These are phyloP conservation scores for Peniophora sp. DNA, from an alignment of 1,284 basidiomycete species.

Conservation along the genomic window DNA sequence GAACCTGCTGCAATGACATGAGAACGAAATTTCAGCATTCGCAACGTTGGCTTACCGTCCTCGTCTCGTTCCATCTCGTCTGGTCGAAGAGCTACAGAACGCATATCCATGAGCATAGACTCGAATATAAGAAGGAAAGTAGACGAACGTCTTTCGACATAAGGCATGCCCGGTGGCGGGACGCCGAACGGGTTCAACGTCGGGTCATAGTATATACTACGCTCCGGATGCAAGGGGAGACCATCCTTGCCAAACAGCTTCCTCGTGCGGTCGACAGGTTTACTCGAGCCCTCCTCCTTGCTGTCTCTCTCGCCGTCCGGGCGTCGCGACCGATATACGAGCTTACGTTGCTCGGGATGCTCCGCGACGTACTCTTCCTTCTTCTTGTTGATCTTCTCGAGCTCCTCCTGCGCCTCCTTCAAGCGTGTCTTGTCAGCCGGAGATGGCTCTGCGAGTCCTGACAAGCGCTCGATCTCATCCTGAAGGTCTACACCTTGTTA, in stretches of 20 bases:
- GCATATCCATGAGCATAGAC: slow-evolving; percentile 1
- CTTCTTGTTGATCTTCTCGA: slow-evolving; percentile 72
- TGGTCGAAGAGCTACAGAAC: slow-evolving; percentile 42
- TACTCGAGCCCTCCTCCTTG: slow-evolving; percentile 22
- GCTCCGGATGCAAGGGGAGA: slow-evolving; percentile 76
- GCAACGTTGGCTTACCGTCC: slow-evolving; percentile 25
- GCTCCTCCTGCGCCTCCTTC: slow-evolving; percentile 64
- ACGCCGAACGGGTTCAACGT: slow-evolving; percentile 93
- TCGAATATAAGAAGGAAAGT: neutral
- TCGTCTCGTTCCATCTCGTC: slow-evolving; percentile 57
- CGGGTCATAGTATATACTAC: slow-evolving; percentile 89
- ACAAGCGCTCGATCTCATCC: slow-evolving; percentile 61
- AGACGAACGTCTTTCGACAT: slow-evolving; percentile 73
- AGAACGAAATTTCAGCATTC: neutral
- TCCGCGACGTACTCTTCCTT: slow-evolving; percentile 88
- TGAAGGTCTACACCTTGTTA: slow-evolving; percentile 72
- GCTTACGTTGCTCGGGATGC: slow-evolving; percentile 81
- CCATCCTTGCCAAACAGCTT: slow-evolving; percentile 77
- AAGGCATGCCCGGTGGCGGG: slow-evolving; percentile 96
- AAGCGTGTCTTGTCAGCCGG: slow-evolving; percentile 48
- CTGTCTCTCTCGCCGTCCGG: slow-evolving; percentile 34
- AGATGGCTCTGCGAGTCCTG: slow-evolving; percentile 33
- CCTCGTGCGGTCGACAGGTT: slow-evolving; percentile 37
- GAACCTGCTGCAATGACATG: slow-evolving; percentile 8
- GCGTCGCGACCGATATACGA: slow-evolving; percentile 56